Evolutionary conservation across 495 filamentous ascomycete species (phyloP).

Genomic region (Rhypophila decipiens): DNA sequence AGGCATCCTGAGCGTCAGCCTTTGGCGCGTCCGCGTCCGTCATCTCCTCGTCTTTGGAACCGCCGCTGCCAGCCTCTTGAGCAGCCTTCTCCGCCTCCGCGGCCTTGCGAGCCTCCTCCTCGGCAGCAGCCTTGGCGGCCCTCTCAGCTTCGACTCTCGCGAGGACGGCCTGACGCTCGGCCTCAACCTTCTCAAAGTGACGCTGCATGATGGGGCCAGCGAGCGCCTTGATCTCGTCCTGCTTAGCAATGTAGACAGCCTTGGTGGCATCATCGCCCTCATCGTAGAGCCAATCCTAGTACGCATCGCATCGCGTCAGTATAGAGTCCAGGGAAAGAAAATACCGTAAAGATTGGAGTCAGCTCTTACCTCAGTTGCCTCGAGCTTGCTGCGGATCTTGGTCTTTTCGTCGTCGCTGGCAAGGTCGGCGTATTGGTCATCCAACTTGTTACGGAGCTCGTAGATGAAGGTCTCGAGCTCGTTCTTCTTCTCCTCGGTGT

Average conservation of each 20-base stretch:
- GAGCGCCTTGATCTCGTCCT: conserved; percentile 88
- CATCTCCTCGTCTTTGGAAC: conserved; percentile 52
- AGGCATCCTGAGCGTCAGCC: conserved; percentile 34
- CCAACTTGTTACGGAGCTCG: conserved; percentile 87
- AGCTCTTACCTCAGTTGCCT: conserved; percentile 69
- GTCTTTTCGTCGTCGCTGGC: conserved; percentile 89
- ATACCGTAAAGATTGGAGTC: neutral
- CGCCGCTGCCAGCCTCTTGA: conserved; percentile 6
- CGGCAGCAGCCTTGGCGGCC: conserved; percentile 69
- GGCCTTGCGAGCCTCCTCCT: conserved; percentile 52
- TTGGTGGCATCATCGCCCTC: conserved; percentile 95
- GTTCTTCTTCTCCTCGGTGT: conserved; percentile 99
- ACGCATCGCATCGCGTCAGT: neutral
- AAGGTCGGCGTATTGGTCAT: conserved; percentile 82
- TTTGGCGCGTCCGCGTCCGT: conserved; percentile 47
- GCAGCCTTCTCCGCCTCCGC: conserved; percentile 39
- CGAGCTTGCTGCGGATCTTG: conserved; percentile 73
- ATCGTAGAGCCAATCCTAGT: conserved; percentile 95
- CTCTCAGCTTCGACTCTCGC: conserved; percentile 76
- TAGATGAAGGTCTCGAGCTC: conserved; percentile 97
- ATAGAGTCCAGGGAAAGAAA: neutral
- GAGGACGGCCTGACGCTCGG: conserved; percentile 71
- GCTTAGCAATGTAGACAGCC: conserved; percentile 85
- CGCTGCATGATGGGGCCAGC: conserved; percentile 90
- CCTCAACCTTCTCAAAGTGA: conserved; percentile 89